A percentile compares a stretch with the other conserved stretches of the same genome.
Evolutionary conservation across 2,329 filamentous ascomycete genomes (phyloP).

Genomic region (Trichothecium roseum): DNA sequence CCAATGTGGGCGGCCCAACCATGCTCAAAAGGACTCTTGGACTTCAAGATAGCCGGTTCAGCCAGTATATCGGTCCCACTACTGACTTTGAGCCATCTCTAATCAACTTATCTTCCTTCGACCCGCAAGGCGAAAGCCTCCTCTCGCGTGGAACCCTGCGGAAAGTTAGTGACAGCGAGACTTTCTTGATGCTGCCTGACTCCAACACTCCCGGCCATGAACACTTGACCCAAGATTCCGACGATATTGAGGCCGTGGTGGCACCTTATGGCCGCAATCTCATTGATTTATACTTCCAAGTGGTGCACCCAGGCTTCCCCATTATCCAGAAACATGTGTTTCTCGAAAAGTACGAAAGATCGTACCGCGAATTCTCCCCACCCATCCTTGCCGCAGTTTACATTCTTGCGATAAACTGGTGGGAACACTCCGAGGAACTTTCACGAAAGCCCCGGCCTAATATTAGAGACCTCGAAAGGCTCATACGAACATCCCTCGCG

Average conservation of each 20-base stretch:
- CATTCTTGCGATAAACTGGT: slow-evolving; percentile 80
- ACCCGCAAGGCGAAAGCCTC: slow-evolving; percentile 71
- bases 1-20: slow-evolving; percentile 56
- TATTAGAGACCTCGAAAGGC: slow-evolving; percentile 59
- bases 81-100: slow-evolving; percentile 78
- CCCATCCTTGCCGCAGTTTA: slow-evolving; percentile 73
- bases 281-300: slow-evolving; percentile 71
- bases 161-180: slow-evolving; percentile 67
- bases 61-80: slow-evolving; percentile 74
- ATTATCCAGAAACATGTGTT: slow-evolving; percentile 76
- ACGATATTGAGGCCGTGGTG: slow-evolving; percentile 66
- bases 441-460: slow-evolving; percentile 57
- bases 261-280: slow-evolving; percentile 66
- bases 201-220: slow-evolving; percentile 60
- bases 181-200: slow-evolving; percentile 72
- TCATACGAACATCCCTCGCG: slow-evolving; percentile 62
- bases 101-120: slow-evolving; percentile 70
- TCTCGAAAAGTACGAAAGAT: slow-evolving; percentile 64
- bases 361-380: slow-evolving; percentile 64
- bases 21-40: slow-evolving; percentile 62
- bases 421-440: slow-evolving; percentile 62
- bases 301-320: slow-evolving; percentile 72
- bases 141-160: slow-evolving; percentile 59
- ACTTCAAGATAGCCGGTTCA: slow-evolving; percentile 67
- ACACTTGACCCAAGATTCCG: slow-evolving; percentile 56